Percentiles rank a stretch among this genome's conserved stretches.
phyloP scores from a whole-genome alignment of 2,329 filamentous ascomycete genomes.

The Nigrograna mackinnonii region DNA sequence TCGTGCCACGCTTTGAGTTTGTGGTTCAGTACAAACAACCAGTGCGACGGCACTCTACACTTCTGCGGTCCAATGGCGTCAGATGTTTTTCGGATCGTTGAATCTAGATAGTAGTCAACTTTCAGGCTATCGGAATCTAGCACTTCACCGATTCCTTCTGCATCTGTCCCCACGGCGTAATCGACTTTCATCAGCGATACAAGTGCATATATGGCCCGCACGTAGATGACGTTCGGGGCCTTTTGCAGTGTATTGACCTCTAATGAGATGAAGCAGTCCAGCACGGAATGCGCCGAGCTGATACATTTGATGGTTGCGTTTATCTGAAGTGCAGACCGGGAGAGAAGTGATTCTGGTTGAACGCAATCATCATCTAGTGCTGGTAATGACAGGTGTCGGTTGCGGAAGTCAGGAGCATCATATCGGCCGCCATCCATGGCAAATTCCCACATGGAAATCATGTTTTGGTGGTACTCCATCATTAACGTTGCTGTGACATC shows the following conservation, averaged over 20 bases:
- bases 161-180: conserved; percentile 36
- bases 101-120: conserved; percentile 32
- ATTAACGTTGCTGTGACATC: conserved; percentile 15
- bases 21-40: conserved; percentile 30
- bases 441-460: conserved; percentile 41
- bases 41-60: conserved; percentile 35
- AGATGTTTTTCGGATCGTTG: conserved; percentile 18
- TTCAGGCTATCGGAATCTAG: conserved; percentile 35
- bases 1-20: conserved; percentile 37
- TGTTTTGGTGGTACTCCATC: conserved; percentile 36
- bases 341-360: conserved; percentile 36
- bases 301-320: conserved; percentile 41
- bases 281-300: conserved; percentile 30
- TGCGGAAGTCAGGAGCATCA: conserved; percentile 37
- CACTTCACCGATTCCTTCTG: conserved; percentile 34
- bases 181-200: conserved; percentile 38
- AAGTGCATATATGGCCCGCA: conserved; percentile 34
- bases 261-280: conserved; percentile 31
- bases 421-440: conserved; percentile 41
- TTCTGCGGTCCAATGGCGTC: conserved; percentile 33
- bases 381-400: conserved; percentile 36
- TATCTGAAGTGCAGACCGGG: conserved; percentile 36
- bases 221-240: conserved; percentile 31
- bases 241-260: conserved; percentile 23
- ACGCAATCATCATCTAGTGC: conserved; percentile 35